phyloP scores from a whole-genome alignment of 148 eudicot genomes.

The Rheum nobile region DNA sequence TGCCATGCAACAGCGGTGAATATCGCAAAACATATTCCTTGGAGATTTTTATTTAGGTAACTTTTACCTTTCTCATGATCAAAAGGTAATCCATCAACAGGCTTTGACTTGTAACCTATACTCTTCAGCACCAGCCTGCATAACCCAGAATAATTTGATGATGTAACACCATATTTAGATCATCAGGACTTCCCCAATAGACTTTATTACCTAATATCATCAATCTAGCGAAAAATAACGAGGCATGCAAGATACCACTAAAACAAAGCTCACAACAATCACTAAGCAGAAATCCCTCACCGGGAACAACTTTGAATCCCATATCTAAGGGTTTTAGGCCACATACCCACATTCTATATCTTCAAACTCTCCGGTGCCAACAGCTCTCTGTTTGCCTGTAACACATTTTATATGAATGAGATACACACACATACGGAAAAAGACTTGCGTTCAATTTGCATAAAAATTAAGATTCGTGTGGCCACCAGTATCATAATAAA shows the following conservation, averaged over 20 bases:
- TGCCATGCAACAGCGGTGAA: not conserved
- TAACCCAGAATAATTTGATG: conserved; percentile 7
- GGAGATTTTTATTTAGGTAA: not conserved
- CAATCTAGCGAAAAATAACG: not conserved
- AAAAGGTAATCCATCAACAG: conserved; percentile 84
- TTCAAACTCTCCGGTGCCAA: conserved; percentile 68
- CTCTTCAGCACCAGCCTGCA: conserved; percentile 82
- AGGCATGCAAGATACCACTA: not conserved
- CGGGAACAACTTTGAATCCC: not conserved
- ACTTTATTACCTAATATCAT: not conserved
- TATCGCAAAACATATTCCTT: not conserved
- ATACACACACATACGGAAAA: not conserved
- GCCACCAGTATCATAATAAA: not conserved
- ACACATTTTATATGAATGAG: conserved; percentile 26
- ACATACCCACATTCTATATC: conserved; percentile 74
- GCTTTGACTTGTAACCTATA: conserved; percentile 86
- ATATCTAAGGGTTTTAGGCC: not conserved
- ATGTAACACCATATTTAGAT: not conserved
- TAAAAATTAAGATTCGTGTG: not conserved
- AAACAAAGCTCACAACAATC: conserved; percentile 1
- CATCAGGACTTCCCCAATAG: not conserved
- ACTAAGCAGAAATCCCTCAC: not conserved
- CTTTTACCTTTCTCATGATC: conserved; percentile 55
- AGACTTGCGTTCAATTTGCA: not conserved
- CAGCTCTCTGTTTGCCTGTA: conserved; percentile 53